Base-by-base conservation (phyloP, 2,329 filamentous ascomycete species). In the Sclerotiophoma versabilis region DNA sequence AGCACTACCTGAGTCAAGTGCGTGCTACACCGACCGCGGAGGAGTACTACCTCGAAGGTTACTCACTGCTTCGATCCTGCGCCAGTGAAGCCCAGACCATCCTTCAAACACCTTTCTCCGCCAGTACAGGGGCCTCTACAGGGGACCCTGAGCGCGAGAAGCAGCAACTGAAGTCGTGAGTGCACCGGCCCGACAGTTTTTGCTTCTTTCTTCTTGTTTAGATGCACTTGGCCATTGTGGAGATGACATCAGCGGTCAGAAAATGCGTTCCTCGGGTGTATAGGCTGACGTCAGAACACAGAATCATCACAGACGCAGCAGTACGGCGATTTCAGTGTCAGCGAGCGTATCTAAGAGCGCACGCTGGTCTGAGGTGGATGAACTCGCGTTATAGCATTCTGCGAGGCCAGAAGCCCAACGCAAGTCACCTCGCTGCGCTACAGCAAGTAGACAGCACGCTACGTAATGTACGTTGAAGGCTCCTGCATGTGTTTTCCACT, bases 281-380 rank as follows among this genome's bases (percentile, higher is more conserved):
- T 7, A 39, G 26, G 60, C 67, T 69, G 46, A 69, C 60, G 47
- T 58, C 51, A 62, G 47, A 60, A 20, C 41, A 51, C 58, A 87
- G 85, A 42, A 81, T 88, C 39, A 84, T 88, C 47, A 74, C 82
- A 41, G 85, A 88, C 66, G 81, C 84, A 32, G 81, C 81, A 42
- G 79, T 84, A 29, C 80, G 85, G 41, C 81, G 85, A 4, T 86
- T 87, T 71, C 81, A 82, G 66, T 85, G 84, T 39, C 84, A 88
- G 68, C 82, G 82, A 59, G 80, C 84, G 47, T 87, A 86, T 62
- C 77, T 87, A 4, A 80, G 80, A 58, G 83, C 83, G 12, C 80
- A 83, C 2, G 83, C 84, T 17, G 84, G 81, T 4, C 75, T 82
- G 54, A 77, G 84, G 64, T 88, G 85, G 85, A 77, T 83, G 59